A percentile compares a stretch with the other conserved stretches of the same genome.
phyloP scores from a whole-genome alignment of 2,329 filamentous ascomycete species.

The Knoxdaviesia proteae region DNA sequence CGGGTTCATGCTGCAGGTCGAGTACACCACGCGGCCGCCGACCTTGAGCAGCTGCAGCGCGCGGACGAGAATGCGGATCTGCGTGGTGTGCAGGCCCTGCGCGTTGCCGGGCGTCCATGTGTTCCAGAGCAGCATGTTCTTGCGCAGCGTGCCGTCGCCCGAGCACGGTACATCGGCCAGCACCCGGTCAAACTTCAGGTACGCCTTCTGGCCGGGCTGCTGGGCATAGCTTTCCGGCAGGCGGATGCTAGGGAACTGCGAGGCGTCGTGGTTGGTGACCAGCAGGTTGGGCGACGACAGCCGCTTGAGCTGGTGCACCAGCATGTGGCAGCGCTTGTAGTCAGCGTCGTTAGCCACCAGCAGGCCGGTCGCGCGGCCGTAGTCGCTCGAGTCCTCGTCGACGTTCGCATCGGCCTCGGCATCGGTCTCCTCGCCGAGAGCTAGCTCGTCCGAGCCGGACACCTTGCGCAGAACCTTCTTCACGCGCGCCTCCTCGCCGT shows the following conservation, averaged over 20 bases:
- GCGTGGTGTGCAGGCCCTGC: constrained; percentile 68
- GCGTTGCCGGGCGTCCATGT: constrained; percentile 83
- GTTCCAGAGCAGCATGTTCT: constrained; percentile 87
- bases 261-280: constrained; percentile 95
- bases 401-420: constrained; percentile 28
- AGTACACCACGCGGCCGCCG: constrained; percentile 87
- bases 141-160: constrained; percentile 80
- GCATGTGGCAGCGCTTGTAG: constrained; percentile 90
- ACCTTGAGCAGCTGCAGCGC: constrained; percentile 92
- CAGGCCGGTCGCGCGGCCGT: constrained; percentile 74
- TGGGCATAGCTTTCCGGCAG: constrained; percentile 40
- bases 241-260: constrained; percentile 80
- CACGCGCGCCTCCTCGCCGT: constrained; percentile 75
- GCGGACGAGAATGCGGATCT: constrained; percentile 74
- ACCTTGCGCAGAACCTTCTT: constrained; percentile 45
- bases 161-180: constrained; percentile 93
- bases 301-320: constrained; percentile 94
- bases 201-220: constrained; percentile 37
- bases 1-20: constrained; percentile 96
- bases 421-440: constrained; percentile 24
- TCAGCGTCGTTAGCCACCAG: constrained; percentile 92
- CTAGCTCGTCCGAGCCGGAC: constrained; percentile 37
- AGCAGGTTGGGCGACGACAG: constrained; percentile 91
- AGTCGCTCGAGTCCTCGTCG: constrained; percentile 43
- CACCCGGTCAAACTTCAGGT: constrained; percentile 93